Evolutionary conservation across 306 rosid genomes (phyloP).

Genomic region (Castanea crenata): DNA sequence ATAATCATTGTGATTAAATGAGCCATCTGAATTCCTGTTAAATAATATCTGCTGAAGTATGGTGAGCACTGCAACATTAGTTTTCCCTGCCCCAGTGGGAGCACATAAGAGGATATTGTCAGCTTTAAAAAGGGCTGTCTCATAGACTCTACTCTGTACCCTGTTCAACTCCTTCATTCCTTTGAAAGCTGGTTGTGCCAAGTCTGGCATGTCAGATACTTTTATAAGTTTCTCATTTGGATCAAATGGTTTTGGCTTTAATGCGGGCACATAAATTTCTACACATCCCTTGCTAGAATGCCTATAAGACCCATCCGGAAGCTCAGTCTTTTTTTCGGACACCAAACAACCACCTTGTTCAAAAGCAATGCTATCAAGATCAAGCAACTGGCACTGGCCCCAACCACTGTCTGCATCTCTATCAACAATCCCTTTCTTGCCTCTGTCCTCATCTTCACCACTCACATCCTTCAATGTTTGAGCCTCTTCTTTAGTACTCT

Average conservation of each 20-base stretch:
- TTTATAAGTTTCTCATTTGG: conserved; percentile 65
- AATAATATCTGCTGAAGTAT: conserved; percentile 85
- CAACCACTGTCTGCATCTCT: conserved; percentile 79
- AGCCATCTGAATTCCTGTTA: conserved; percentile 77
- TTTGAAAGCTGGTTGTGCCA: conserved; percentile 90
- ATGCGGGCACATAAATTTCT: conserved; percentile 82
- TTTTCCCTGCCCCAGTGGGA: conserved; percentile 99
- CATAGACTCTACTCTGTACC: conserved; percentile 88
- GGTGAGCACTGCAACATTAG: conserved; percentile 96
- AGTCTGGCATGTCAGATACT: conserved; percentile 77
- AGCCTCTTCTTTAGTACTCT: conserved; percentile 89
- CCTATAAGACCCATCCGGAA: conserved; percentile 80
- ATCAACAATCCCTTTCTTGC: conserved; percentile 66
- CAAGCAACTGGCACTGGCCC: conserved; percentile 87
- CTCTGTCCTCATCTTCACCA: conserved; percentile 65
- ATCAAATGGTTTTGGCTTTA: conserved; percentile 71
- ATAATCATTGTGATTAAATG: conserved; percentile 68
- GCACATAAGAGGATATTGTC: conserved; percentile 87
- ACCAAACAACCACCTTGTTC: conserved; percentile 66
- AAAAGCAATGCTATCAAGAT: conserved; percentile 76
- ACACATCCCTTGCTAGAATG: conserved; percentile 75
- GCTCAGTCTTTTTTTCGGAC: conserved; percentile 65
- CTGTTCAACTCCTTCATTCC: conserved; percentile 93
- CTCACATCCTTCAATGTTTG: conserved; percentile 74
- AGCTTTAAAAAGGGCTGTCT: conserved; percentile 69